Base-by-base conservation (phyloP, 2,329 filamentous ascomycete species). In the Zymoseptoria tritici region DNA sequence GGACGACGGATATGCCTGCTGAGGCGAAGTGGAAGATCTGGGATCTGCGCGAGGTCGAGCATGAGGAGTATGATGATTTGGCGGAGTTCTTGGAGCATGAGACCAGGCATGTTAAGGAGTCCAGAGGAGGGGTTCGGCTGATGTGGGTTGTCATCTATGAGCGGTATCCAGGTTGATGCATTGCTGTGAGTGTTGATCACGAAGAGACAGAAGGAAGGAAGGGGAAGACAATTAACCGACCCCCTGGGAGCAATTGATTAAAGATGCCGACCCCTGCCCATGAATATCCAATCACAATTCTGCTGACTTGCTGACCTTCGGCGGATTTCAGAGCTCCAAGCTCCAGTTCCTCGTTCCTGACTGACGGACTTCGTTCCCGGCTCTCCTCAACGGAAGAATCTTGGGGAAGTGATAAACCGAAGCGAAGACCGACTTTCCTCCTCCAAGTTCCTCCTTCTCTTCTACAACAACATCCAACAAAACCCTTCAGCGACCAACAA, bases 1-100 rank as follows among this genome's bases (percentile, higher is more conserved):
- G n/a, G 1, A 19, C 2, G 8, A 8, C 24, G 19, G 31, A 53
- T 4, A 24, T 19, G 20, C 26, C 42, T 2, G 31, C 22, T 19
- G 13, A 31, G 49, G 56, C 56, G n/a, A 20, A 24, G 19, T 57
- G 56, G 56, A 24, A 49, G 42, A 20, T 57, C 6, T 57, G 49
- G 26, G 50, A 57, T 53, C 49, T 2, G 16, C 2, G 2, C 13
- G 7, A 26, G 1, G 50, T 49, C 1, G 49, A 57, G 3, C 16
- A n/a, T 8, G 49, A 52, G 1, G 13, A 36, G 4, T 49, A 53
- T 29, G 50, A 54, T n/a, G 36, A 53, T 52, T 24, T 57, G n/a
- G 20, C 56, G 49, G 26, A 2, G 9, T 57, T 24, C 2, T 21
- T 57, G n/a, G 19, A 11, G 49, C 20, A 52, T 26, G 56, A 57